Evolutionary conservation across 2,329 filamentous ascomycete species (phyloP).

Genomic region (Diaporthe velutina): DNA sequence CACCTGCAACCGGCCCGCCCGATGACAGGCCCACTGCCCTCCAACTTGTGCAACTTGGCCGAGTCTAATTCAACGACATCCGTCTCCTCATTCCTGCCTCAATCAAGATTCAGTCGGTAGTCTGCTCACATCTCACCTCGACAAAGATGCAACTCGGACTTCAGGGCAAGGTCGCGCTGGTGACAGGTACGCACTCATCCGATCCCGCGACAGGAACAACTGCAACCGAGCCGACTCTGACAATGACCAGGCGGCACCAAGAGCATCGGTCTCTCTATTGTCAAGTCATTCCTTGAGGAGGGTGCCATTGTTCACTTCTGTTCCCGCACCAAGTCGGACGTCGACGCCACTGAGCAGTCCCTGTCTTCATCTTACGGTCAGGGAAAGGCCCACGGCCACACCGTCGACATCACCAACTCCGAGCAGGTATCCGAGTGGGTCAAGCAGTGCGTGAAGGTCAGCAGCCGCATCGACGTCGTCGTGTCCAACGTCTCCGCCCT

Average conservation of each 20-base stretch:
- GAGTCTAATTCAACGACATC: slow-evolving; percentile 25
- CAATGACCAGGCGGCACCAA: slow-evolving; percentile 38
- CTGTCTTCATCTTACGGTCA: slow-evolving; percentile 18
- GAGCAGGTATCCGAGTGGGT: slow-evolving; percentile 40
- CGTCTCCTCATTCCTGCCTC: background rate
- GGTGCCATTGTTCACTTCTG: slow-evolving; percentile 43
- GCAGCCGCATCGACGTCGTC: slow-evolving; percentile 40
- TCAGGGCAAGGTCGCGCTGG: slow-evolving; percentile 50
- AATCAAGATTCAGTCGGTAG: no score
- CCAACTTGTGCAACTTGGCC: background rate
- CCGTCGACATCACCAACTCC: slow-evolving; percentile 38
- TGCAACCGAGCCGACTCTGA: background rate
- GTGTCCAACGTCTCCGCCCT: slow-evolving; percentile 46
- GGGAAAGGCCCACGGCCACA: slow-evolving; percentile 36
- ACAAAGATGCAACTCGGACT: slow-evolving; percentile 49
- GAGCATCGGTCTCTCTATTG: slow-evolving; percentile 41
- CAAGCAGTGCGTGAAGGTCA: slow-evolving; percentile 18
- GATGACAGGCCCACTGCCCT: background rate
- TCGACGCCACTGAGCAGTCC: slow-evolving; percentile 30
- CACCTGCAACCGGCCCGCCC: slow-evolving; percentile 11
- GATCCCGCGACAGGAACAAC: background rate
- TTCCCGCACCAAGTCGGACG: slow-evolving; percentile 40
- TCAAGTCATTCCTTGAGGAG: slow-evolving; percentile 41
- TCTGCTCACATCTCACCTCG: background rate
- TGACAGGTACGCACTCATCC: slow-evolving; percentile 46